These are phyloP conservation scores for Neospermospora avenae DNA, from an alignment of 2,329 filamentous ascomycete genomes.

Conservation along the genomic window DNA sequence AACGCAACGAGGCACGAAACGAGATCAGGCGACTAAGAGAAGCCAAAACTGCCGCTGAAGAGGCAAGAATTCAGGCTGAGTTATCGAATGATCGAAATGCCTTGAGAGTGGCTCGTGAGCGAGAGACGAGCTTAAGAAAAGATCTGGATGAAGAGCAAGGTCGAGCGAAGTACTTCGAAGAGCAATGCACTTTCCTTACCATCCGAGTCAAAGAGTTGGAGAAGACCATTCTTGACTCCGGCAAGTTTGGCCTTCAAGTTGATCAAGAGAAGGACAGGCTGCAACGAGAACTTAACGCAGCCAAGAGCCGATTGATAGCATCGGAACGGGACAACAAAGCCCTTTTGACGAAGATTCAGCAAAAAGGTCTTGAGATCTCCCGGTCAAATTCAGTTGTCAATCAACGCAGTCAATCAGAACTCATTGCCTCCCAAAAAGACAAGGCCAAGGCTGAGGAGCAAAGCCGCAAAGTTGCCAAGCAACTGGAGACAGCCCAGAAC, in stretches of 20 bases:
- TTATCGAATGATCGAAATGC: slow-evolving; percentile 75
- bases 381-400: slow-evolving; percentile 81
- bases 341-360: slow-evolving; percentile 93
- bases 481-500: slow-evolving; percentile 82
- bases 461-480: slow-evolving; percentile 73
- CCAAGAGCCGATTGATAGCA: slow-evolving; percentile 83
- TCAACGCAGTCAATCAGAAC: slow-evolving; percentile 75
- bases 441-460: slow-evolving; percentile 82
- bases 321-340: slow-evolving; percentile 96
- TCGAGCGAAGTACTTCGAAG: slow-evolving; percentile 74
- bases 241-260: slow-evolving; percentile 82
- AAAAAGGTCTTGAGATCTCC: slow-evolving; percentile 95
- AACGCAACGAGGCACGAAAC: slow-evolving; percentile 82
- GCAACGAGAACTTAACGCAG: slow-evolving; percentile 84
- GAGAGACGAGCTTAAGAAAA: slow-evolving; percentile 70
- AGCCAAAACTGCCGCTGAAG: slow-evolving; percentile 81
- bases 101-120: slow-evolving; percentile 73
- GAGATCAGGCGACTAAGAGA: slow-evolving; percentile 81
- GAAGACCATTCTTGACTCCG: slow-evolving; percentile 82
- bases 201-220: slow-evolving; percentile 81
- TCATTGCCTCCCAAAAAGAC: slow-evolving; percentile 74
- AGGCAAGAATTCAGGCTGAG: slow-evolving; percentile 80
- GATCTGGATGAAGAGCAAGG: slow-evolving; percentile 79
- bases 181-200: slow-evolving; percentile 72
- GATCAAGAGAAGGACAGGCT: slow-evolving; percentile 93